Conservation (phyloP, 352 stramenopile species). For the Phytophthora sansomeana region DNA sequence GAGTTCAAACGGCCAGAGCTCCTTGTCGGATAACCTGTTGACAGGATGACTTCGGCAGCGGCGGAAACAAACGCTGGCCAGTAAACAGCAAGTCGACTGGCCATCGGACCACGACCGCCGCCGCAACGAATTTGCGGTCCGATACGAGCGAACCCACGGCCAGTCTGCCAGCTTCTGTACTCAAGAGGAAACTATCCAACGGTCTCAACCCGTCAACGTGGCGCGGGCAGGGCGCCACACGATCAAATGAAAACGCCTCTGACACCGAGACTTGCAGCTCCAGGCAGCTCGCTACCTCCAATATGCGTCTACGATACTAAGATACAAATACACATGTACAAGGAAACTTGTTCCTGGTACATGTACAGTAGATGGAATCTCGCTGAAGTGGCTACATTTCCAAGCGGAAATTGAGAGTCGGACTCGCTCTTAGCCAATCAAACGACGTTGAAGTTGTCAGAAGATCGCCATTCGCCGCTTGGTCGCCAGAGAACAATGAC, state of each 20-base stretch:
- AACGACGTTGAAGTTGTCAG: conserved; percentile 33
- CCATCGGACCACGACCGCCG: neutral
- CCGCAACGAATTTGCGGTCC: neutral
- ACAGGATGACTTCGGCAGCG: conserved; percentile 6
- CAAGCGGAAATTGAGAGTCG: neutral
- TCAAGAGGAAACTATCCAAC: conserved; percentile 23
- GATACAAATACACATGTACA: neutral
- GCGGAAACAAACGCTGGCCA: neutral
- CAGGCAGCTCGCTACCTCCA: too few species aligned
- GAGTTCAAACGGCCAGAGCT: neutral
- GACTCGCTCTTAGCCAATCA: conserved; percentile 22
- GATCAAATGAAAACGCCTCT: conserved; percentile 8
- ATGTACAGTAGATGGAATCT: too few species aligned
- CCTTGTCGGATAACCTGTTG: neutral
- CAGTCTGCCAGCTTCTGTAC: conserved; percentile 12
- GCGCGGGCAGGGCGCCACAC: neutral
- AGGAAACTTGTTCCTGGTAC: too few species aligned
- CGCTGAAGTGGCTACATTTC: conserved; percentile 23
- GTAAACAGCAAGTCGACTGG: conserved; percentile 22
- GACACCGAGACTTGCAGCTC: conserved; percentile 13
- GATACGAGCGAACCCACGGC: conserved; percentile 13
- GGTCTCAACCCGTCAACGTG: conserved; percentile 8
- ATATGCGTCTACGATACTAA: too few species aligned
- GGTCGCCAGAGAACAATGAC: conserved; percentile 6
- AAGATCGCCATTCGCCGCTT: conserved; percentile 28